These are phyloP conservation scores for Tephrocybe sp. DNA, from an alignment of 768 basidiomycete genomes.

Conservation along the genomic window DNA sequence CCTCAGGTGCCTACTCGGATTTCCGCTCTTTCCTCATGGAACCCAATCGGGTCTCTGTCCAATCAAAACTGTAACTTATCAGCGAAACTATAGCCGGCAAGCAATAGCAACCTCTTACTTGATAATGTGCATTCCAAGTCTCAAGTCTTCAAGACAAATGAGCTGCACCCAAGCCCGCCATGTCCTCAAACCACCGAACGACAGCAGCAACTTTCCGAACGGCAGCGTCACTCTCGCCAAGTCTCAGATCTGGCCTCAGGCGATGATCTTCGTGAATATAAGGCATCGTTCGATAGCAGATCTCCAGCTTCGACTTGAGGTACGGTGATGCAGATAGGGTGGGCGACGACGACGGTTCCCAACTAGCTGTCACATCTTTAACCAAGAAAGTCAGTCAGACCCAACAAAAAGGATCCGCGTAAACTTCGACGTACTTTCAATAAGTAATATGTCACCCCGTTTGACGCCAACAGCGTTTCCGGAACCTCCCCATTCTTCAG, in stretches of 20 bases:
- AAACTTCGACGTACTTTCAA: constrained; percentile 55
- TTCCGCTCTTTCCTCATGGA: too few species aligned
- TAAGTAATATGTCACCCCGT: constrained; percentile 69
- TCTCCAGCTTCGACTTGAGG: constrained; percentile 57
- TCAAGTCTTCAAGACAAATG: not conserved
- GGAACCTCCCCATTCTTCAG: constrained; percentile 66
- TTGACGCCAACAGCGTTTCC: constrained; percentile 45
- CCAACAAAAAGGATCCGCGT: not conserved
- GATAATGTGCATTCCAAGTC: too few species aligned
- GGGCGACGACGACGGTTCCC: constrained; percentile 43
- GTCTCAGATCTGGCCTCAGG: constrained; percentile 70
- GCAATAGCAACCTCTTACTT: too few species aligned
- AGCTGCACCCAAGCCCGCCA: constrained; percentile 52
- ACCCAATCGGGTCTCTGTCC: too few species aligned
- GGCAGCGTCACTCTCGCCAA: constrained; percentile 67
- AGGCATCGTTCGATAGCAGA: constrained; percentile 82
- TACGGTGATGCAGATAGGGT: constrained; percentile 69
- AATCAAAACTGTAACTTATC: too few species aligned
- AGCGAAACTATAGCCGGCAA: too few species aligned
- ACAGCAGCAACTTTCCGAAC: constrained; percentile 67
- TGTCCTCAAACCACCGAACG: constrained; percentile 71
- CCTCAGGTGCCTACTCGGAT: too few species aligned
- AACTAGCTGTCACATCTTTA: constrained; percentile 58
- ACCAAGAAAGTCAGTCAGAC: too few species aligned
- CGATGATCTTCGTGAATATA: constrained; percentile 55